Percentiles rank a stretch among this genome's conserved stretches.
Conservation (phyloP, 345 rosid genomes). For the Streptanthus diversifolius region DNA sequence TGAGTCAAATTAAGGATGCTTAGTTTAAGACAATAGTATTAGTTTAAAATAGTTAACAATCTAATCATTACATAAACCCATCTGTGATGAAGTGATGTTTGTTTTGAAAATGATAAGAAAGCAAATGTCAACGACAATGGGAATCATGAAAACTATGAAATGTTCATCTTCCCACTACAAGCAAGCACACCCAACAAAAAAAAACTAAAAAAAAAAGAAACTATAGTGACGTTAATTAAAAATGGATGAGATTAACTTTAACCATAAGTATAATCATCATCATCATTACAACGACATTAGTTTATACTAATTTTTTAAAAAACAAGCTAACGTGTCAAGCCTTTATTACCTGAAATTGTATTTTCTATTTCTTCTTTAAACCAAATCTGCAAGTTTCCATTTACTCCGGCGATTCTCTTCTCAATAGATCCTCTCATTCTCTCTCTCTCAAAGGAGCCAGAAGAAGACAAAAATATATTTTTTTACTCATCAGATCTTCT, state of each 20-base stretch:
- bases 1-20: conserved; percentile 26
- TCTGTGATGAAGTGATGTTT: conserved; percentile 22
- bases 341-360: conserved; percentile 12
- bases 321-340: conserved; percentile 23
- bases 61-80: conserved; percentile 26
- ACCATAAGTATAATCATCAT: conserved; percentile 22
- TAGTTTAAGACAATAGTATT: neutral
- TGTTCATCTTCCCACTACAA: conserved; percentile 34
- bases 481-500: conserved; percentile 7
- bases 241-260: neutral
- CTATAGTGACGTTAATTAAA: conserved; percentile 11
- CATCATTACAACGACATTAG: neutral
- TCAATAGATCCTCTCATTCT: conserved; percentile 8
- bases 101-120: conserved; percentile 9
- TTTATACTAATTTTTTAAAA: neutral
- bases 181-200: conserved; percentile 4
- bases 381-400: conserved; percentile 23
- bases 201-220: neutral
- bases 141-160: conserved; percentile 20
- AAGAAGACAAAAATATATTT: conserved; percentile 20
- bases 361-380: conserved; percentile 2
- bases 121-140: conserved; percentile 34
- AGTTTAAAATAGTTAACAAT: neutral
- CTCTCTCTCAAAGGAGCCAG: conserved; percentile 11
- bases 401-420: conserved; percentile 21